Evolutionary conservation across 768 basidiomycete genomes (phyloP).

Genomic region (Podaxis sp.): DNA sequence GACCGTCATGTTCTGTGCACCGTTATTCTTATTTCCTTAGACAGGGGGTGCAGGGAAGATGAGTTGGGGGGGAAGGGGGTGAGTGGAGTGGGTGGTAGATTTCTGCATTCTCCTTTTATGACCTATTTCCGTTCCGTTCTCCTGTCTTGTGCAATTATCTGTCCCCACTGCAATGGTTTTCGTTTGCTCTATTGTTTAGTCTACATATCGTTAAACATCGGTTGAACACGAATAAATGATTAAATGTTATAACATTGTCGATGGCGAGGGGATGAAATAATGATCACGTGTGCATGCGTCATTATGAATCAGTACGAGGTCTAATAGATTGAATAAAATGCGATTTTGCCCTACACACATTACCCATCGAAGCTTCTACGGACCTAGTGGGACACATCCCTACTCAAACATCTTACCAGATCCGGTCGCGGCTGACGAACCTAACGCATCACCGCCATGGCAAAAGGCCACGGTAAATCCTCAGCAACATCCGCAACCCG

Average conservation of each 20-base stretch:
- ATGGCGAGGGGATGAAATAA: background rate
- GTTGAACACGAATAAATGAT: constrained; percentile 3
- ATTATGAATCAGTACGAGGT: background rate
- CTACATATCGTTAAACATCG: background rate
- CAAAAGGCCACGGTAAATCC: constrained; percentile 43
- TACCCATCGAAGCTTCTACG: background rate
- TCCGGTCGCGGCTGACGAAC: background rate
- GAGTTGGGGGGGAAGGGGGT: background rate
- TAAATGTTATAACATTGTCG: background rate
- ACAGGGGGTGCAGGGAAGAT: background rate
- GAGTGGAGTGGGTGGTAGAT: background rate
- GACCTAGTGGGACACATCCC: background rate
- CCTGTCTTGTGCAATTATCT: constrained; percentile 3
- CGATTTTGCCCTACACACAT: background rate
- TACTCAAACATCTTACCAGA: background rate
- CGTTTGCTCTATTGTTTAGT: background rate
- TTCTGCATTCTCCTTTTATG: background rate
- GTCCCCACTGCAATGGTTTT: constrained; percentile 3
- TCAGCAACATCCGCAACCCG: constrained; percentile 84
- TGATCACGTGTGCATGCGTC: constrained; percentile 1
- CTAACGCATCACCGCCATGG: background rate
- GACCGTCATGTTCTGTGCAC: background rate
- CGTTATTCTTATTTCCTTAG: background rate
- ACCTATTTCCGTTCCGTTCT: background rate
- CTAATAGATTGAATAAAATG: background rate